Evolutionary conservation across 2,329 filamentous ascomycete genomes (phyloP).

Genomic region (Pleoardoris graminearum): DNA sequence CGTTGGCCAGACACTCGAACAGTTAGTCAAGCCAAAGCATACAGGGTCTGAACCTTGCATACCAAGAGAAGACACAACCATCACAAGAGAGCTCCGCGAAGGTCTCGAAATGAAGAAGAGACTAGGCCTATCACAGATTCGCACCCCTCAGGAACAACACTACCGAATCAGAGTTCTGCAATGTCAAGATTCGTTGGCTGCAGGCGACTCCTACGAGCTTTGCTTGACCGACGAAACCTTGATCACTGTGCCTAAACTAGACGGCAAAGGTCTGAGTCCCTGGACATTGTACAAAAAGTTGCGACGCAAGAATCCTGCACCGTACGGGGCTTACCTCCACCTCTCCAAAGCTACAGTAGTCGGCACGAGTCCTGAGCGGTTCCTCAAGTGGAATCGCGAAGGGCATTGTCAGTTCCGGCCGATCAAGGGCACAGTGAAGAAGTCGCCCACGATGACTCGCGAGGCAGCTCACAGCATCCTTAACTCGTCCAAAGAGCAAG

Average conservation of each 20-base stretch:
- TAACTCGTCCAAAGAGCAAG: constrained; percentile 79
- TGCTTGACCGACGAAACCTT: constrained; percentile 75
- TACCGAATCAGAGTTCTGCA: constrained; percentile 67
- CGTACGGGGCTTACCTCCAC: constrained; percentile 77
- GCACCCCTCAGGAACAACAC: constrained; percentile 4
- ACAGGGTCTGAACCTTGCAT: not conserved
- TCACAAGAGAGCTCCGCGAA: constrained; percentile 3
- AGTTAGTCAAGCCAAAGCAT: not conserved
- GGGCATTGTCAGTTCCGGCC: constrained; percentile 76
- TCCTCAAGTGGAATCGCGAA: constrained; percentile 65
- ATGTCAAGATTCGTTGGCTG: constrained; percentile 70
- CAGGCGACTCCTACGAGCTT: constrained; percentile 81
- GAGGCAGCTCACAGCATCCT: constrained; percentile 70
- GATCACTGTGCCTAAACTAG: constrained; percentile 49
- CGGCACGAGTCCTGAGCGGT: constrained; percentile 83
- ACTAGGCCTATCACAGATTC: constrained; percentile 1
- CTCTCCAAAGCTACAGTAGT: constrained; percentile 68
- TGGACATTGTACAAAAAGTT: constrained; percentile 73
- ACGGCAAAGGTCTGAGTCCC: constrained; percentile 23
- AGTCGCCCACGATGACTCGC: constrained; percentile 66
- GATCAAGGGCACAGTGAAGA: constrained; percentile 90
- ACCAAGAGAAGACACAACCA: not conserved
- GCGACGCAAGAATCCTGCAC: constrained; percentile 71
- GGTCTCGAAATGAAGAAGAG: constrained; percentile 4
- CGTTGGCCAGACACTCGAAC: constrained; percentile 19